Percentiles rank a stretch among this genome's conserved stretches.
Conservation (phyloP, 257 asterid species). For the Penstemon eatonii region DNA sequence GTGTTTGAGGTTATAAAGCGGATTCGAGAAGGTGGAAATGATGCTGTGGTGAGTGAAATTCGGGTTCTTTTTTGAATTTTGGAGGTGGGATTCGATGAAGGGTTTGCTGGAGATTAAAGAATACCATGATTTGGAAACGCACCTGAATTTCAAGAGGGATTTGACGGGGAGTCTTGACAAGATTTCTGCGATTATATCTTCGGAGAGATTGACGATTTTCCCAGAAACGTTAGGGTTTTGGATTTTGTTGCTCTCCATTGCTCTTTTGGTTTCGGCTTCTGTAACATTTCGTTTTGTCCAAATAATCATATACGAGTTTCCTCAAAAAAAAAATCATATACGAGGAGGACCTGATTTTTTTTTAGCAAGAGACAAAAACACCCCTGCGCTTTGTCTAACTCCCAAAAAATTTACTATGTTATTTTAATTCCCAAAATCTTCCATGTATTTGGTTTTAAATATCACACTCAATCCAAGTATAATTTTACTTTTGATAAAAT, state of each 20-base stretch:
- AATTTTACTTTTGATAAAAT: too few species aligned
- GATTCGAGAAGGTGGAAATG: constrained; percentile 29
- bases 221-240: constrained; percentile 18
- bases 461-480: too few species aligned
- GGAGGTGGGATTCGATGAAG: constrained; percentile 34
- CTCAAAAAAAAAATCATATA: too few species aligned
- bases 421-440: too few species aligned
- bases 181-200: constrained; percentile 40
- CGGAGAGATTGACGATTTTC: constrained; percentile 21
- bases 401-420: neutral
- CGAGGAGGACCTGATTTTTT: too few species aligned
- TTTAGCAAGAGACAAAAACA: too few species aligned
- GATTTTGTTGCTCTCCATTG: constrained; percentile 7
- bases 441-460: too few species aligned
- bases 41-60: constrained; percentile 17
- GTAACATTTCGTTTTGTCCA: too few species aligned
- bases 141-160: constrained; percentile 39
- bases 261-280: neutral
- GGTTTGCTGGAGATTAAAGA: constrained; percentile 32
- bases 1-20: constrained; percentile 28
- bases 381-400: too few species aligned
- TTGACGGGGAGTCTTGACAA: constrained; percentile 38
- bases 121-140: constrained; percentile 44
- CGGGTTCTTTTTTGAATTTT: constrained; percentile 19
- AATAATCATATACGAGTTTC: too few species aligned